Conservation (phyloP, 176 grass and related monocot species). For the Urochloa ruziziensis region DNA sequence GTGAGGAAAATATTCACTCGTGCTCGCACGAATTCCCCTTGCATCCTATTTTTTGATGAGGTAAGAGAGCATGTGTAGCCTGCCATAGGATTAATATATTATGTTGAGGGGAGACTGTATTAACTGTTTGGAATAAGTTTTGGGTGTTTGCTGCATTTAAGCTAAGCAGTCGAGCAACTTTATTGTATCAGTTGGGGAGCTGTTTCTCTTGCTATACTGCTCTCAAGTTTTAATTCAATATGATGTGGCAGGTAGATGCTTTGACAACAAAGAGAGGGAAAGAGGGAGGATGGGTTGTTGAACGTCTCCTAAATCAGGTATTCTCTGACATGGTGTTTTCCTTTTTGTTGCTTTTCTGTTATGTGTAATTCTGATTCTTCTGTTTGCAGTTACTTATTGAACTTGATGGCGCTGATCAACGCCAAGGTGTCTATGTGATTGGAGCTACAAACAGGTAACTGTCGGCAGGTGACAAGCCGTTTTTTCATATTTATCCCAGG, state of each 20-base stretch:
- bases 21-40: conserved; percentile 82
- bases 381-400: conserved; percentile 73
- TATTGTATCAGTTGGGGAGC: neutral
- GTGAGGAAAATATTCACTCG: conserved; percentile 91
- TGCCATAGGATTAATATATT: neutral
- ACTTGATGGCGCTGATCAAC: conserved; percentile 78
- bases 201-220: neutral
- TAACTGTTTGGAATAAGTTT: neutral
- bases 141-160: neutral
- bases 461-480: neutral
- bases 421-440: conserved; percentile 81
- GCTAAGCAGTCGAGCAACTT: neutral
- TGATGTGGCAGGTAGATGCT: conserved; percentile 76
- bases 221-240: conserved; percentile 13
- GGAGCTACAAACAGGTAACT: conserved; percentile 93
- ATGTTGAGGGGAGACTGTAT: neutral
- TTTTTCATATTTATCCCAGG: neutral
- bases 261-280: conserved; percentile 85
- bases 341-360: neutral
- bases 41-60: conserved; percentile 97
- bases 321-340: neutral
- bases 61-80: conserved; percentile 25
- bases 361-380: conserved; percentile 9
- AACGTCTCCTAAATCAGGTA: conserved; percentile 83
- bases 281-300: conserved; percentile 85